Evolutionary conservation across 2,329 filamentous ascomycete species (phyloP).

Genomic region (Capronia americana): DNA sequence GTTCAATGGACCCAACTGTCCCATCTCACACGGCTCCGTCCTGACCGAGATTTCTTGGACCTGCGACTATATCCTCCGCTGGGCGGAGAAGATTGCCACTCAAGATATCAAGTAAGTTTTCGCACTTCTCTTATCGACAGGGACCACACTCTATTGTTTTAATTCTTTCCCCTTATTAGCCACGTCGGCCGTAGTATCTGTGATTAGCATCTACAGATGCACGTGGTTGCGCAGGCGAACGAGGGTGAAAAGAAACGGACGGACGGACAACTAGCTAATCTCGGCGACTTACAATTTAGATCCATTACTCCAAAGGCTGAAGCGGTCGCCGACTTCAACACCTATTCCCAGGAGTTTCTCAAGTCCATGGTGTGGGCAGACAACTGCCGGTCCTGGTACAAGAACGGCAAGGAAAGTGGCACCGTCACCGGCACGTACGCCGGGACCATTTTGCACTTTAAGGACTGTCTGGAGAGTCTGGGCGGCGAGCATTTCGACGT

Average conservation of each 20-base stretch:
- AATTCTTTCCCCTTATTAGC: slow-evolving; percentile 16
- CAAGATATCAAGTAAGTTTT: slow-evolving; percentile 38
- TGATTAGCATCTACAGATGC: slow-evolving; percentile 17
- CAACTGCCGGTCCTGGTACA: slow-evolving; percentile 53
- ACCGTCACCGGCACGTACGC: slow-evolving; percentile 23
- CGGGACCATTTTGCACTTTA: slow-evolving; percentile 40
- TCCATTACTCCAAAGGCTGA: slow-evolving; percentile 34
- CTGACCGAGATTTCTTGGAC: slow-evolving; percentile 40
- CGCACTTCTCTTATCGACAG: slow-evolving; percentile 19
- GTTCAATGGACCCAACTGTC: slow-evolving; percentile 39
- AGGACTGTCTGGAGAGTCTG: slow-evolving; percentile 38
- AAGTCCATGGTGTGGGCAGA: slow-evolving; percentile 41
- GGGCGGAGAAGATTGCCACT: slow-evolving; percentile 36
- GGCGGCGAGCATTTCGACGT: slow-evolving; percentile 41
- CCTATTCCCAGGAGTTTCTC: slow-evolving; percentile 50
- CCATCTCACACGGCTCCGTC: slow-evolving; percentile 40
- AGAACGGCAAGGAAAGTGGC: slow-evolving; percentile 43
- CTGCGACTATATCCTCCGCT: slow-evolving; percentile 37
- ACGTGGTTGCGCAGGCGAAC: slow-evolving; percentile 13
- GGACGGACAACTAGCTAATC: slow-evolving; percentile 17
- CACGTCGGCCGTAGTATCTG: slow-evolving; percentile 16
- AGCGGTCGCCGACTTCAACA: slow-evolving; percentile 44
- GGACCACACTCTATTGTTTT: slow-evolving; percentile 30
- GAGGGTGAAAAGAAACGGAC: slow-evolving; percentile 16
- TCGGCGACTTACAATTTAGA: slow-evolving; percentile 28